Percentiles rank a stretch among this genome's conserved stretches.
Conservation (phyloP, 2,329 filamentous ascomycete genomes). For the Ophiosphaerella herpotricha region DNA sequence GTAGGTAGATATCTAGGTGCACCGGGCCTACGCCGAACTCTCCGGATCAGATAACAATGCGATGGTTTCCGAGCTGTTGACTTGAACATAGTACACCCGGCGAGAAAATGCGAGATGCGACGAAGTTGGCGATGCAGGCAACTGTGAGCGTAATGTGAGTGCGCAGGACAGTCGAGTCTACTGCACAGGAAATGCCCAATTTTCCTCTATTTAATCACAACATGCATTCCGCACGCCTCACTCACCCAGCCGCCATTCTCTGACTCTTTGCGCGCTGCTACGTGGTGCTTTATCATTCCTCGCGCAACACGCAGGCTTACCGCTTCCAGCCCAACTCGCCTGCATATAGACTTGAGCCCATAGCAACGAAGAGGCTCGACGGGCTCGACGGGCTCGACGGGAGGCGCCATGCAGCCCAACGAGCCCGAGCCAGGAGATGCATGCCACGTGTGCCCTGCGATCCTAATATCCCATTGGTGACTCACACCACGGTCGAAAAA, state of each 20-base stretch:
- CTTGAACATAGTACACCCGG: constrained; percentile 39
- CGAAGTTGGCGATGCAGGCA: constrained; percentile 8
- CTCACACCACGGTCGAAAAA: too few species aligned
- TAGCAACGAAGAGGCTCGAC: constrained; percentile 9
- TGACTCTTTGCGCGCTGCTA: not conserved
- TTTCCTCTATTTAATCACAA: constrained; percentile 6
- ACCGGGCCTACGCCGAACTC: constrained; percentile 39
- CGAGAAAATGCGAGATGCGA: constrained; percentile 1
- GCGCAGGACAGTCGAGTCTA: constrained; percentile 2
- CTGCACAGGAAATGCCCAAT: constrained; percentile 6
- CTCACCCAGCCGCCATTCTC: not conserved
- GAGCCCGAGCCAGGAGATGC: constrained; percentile 3
- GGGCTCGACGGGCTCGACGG: not conserved
- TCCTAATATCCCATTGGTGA: too few species aligned
- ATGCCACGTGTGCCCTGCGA: constrained; percentile 11
- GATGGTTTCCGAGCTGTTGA: constrained; percentile 27
- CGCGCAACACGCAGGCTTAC: not conserved
- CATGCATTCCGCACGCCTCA: not conserved
- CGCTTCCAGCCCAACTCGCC: constrained; percentile 6
- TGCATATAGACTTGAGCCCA: constrained; percentile 1
- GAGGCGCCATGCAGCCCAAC: constrained; percentile 17
- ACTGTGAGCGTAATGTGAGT: not conserved
- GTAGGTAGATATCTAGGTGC: not conserved
- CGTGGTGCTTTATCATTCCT: constrained; percentile 14
- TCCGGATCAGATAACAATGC: constrained; percentile 41